Conservation (phyloP, 2,329 filamentous ascomycete species). For the Exserohilum turcica region DNA sequence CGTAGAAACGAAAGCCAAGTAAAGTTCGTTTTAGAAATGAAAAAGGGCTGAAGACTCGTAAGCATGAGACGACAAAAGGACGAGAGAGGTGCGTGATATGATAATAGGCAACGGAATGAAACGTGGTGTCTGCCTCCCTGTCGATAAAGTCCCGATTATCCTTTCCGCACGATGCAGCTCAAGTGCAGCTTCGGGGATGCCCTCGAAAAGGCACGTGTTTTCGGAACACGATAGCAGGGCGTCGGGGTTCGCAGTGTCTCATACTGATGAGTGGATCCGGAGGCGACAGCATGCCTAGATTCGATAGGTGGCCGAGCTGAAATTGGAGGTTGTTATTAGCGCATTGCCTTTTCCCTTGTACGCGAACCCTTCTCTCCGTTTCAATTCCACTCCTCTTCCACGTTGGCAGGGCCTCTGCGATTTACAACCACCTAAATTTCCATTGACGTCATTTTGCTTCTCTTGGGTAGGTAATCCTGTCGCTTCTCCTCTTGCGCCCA, state of each 20-base stretch:
- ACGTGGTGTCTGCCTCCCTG: background rate
- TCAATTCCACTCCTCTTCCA: slow-evolving; percentile 24
- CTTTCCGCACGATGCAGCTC: background rate
- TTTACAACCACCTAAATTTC: slow-evolving; percentile 12
- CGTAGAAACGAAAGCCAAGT: background rate
- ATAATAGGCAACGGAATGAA: background rate
- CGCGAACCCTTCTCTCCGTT: slow-evolving; percentile 33
- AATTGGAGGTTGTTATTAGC: slow-evolving; percentile 43
- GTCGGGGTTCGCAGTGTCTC: background rate
- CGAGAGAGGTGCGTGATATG: background rate
- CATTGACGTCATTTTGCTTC: slow-evolving; percentile 15
- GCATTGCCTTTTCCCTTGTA: slow-evolving; percentile 33
- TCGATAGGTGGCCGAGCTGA: slow-evolving; percentile 45
- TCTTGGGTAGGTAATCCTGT: slow-evolving; percentile 22
- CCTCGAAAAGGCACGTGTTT: background rate
- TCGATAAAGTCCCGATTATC: background rate
- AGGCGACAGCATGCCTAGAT: slow-evolving; percentile 34
- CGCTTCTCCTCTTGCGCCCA: slow-evolving; percentile 11
- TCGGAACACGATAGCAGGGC: background rate
- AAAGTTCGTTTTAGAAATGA: no score
- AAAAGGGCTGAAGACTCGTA: background rate
- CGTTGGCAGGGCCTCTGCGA: slow-evolving; percentile 29
- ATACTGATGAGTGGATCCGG: slow-evolving; percentile 15
- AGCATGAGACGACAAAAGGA: background rate
- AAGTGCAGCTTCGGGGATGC: background rate